Conservation (phyloP, 2,329 filamentous ascomycete genomes). For the Monosporascus sp. region DNA sequence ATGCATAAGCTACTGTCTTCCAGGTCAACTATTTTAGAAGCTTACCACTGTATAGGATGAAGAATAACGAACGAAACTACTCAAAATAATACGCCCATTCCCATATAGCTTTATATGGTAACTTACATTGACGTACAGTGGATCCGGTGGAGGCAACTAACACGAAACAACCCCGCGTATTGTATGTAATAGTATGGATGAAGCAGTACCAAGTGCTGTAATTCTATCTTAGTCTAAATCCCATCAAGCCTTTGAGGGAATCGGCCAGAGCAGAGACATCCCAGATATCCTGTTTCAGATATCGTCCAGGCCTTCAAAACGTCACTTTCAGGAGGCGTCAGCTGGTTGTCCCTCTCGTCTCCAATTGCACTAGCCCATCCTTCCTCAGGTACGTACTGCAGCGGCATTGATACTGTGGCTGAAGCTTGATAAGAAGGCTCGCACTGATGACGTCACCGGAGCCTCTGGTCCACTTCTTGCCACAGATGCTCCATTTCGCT, state of each 20-base stretch:
- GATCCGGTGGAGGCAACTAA: no score
- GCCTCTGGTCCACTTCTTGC: slow-evolving; percentile 17
- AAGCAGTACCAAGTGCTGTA: background rate
- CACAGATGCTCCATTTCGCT: background rate
- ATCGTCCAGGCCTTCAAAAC: no score
- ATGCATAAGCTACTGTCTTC: no score
- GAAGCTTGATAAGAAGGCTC: background rate
- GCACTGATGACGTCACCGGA: slow-evolving; percentile 24
- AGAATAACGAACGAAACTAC: no score
- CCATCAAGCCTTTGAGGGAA: background rate
- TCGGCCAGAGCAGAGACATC: slow-evolving; percentile 2
- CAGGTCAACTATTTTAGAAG: no score
- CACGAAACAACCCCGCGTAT: background rate
- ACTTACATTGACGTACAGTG: background rate
- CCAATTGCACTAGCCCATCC: no score
- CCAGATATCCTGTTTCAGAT: background rate
- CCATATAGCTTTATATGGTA: no score
- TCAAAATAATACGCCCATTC: no score
- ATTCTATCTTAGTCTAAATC: background rate
- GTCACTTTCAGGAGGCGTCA: no score
- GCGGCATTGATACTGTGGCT: background rate
- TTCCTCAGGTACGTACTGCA: no score
- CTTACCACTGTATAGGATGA: no score
- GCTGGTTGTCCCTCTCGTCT: no score
- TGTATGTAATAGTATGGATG: background rate